These are phyloP conservation scores for Barbarea vulgaris DNA, from an alignment of 345 rosid species.

Conservation along the genomic window DNA sequence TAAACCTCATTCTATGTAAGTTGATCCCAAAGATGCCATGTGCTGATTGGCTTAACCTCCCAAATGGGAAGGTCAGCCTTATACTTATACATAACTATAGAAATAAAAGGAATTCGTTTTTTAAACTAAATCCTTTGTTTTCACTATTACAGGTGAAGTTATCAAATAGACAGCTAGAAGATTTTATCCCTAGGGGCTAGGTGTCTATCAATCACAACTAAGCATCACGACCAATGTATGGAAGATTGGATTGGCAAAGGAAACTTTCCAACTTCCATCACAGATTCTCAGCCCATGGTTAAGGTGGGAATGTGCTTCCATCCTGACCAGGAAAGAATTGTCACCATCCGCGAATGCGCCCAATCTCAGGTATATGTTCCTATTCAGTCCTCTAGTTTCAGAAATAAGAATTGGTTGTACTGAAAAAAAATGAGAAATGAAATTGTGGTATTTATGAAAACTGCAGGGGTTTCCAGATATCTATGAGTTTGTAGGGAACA, in stretches of 20 bases:
- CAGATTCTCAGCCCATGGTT: slow-evolving; percentile 90
- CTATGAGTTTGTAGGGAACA: slow-evolving; percentile 59
- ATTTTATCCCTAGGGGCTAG: slow-evolving; percentile 68
- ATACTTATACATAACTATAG: neutral
- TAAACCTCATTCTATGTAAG: slow-evolving; percentile 65
- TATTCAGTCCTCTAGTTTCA: neutral
- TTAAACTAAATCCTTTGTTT: no score
- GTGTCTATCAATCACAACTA: slow-evolving; percentile 73
- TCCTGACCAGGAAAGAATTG: slow-evolving; percentile 82
- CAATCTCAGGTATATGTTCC: slow-evolving; percentile 62
- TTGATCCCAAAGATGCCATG: slow-evolving; percentile 81
- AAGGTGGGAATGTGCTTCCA: slow-evolving; percentile 92
- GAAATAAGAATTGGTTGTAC: neutral
- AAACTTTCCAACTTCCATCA: slow-evolving; percentile 84
- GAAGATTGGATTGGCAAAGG: slow-evolving; percentile 96
- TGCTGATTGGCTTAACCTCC: slow-evolving; percentile 87
- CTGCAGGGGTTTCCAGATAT: slow-evolving; percentile 79
- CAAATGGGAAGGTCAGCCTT: slow-evolving; percentile 57
- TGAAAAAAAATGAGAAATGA: neutral
- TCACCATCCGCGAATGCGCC: slow-evolving; percentile 85
- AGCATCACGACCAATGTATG: slow-evolving; percentile 77
- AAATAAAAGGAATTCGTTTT: no score
- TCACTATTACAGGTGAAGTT: slow-evolving; percentile 51
- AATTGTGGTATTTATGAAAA: neutral
- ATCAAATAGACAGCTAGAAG: slow-evolving; percentile 62